Evolutionary conservation across 805 yeast genomes (phyloP).

Genomic region (Saccharomycopsis capsularis): DNA sequence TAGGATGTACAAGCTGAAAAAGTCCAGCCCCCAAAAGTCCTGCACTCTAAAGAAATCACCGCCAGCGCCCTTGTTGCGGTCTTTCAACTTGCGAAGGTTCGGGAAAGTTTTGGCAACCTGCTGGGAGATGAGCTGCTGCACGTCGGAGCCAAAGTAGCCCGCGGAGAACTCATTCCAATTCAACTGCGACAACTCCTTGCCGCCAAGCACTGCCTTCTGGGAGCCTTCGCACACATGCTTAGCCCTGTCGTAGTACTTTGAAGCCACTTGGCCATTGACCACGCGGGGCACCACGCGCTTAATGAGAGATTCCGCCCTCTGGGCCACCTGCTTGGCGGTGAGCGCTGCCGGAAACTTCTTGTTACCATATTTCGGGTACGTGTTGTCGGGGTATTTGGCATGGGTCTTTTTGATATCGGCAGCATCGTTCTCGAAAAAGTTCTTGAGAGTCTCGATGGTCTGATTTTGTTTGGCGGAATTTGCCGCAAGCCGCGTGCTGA

Average conservation of each 20-base stretch:
- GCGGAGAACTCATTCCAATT: constrained; percentile 13
- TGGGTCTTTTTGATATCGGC: constrained; percentile 5
- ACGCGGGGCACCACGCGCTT: constrained; percentile 1
- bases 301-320: background rate
- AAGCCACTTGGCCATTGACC: background rate
- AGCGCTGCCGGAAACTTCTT: constrained; percentile 10
- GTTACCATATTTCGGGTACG: background rate
- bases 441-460: background rate
- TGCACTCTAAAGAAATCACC: constrained; percentile 3
- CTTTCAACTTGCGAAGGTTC: background rate
- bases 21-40: constrained; percentile 14
- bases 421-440: constrained; percentile 11
- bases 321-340: background rate
- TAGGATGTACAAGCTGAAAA: constrained; percentile 15
- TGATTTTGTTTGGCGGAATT: background rate
- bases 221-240: background rate
- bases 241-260: constrained; percentile 5
- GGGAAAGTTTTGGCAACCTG: background rate
- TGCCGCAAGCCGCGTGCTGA: background rate
- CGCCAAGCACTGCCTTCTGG: background rate
- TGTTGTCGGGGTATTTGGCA: constrained; percentile 9
- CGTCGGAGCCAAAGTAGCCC: constrained; percentile 17
- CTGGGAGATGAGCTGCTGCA: constrained; percentile 5
- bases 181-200: constrained; percentile 3
- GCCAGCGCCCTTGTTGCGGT: background rate